Evolutionary conservation across 139 green algal genomes (phyloP), one percentile per base, ranked within the genome.

Genomic region (Chlorella ohadii): DNA sequence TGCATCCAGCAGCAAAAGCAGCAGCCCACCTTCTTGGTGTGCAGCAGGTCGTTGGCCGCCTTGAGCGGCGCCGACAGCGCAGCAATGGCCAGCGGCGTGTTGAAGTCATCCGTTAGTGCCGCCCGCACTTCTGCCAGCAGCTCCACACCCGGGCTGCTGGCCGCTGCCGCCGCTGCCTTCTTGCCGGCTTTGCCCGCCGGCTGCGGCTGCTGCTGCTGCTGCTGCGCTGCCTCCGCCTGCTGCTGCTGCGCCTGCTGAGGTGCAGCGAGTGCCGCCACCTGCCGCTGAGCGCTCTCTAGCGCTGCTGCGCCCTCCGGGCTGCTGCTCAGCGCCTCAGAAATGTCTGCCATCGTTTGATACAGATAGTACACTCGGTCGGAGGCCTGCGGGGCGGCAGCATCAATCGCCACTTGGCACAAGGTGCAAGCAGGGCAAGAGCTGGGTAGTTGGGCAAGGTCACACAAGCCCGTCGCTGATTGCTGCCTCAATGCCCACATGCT

Each of bases 361-460:
- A 99, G 74, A 86, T 98, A 99, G 88, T 97, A 99, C 19, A 96
- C 51, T 15, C 95, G 84, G 41, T 93, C 94, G 15, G 91, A 94
- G 16, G 96, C 94, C 84, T 95, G 89, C 71, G 56, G n/a, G n/a
- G n/a, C n/a, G n/a, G n/a, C n/a, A n/a, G n/a, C n/a, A n/a, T n/a
- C n/a, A n/a, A n/a, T n/a, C n/a, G n/a, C n/a, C n/a, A n/a, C n/a
- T n/a, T n/a, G n/a, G n/a, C n/a, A n/a, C n/a, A n/a, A n/a, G n/a
- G n/a, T n/a, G n/a, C n/a, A n/a, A n/a, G n/a, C n/a, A n/a, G n/a
- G n/a, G n/a, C n/a, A n/a, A n/a, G n/a, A n/a, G n/a, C n/a, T n/a
- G n/a, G n/a, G n/a, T n/a, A n/a, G n/a, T n/a, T n/a, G n/a, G n/a
- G n/a, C n/a, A n/a, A n/a, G n/a, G n/a, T n/a, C n/a, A n/a, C n/a